Base-by-base conservation (phyloP, 208 protist genomes). In the Wallacemonas collosoma region DNA sequence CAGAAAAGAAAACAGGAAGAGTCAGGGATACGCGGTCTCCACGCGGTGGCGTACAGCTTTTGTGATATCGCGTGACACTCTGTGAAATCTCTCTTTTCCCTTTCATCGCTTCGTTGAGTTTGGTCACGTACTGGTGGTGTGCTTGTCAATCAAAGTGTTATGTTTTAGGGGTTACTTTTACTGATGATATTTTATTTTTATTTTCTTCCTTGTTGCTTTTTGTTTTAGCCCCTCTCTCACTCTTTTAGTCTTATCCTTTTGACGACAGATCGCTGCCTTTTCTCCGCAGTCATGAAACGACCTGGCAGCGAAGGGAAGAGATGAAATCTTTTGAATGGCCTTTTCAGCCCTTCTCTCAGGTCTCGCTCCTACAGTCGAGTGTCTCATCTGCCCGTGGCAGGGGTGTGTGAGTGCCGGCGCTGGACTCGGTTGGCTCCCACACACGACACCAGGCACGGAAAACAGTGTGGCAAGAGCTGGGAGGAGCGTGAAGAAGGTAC, bases 241-340 rank as follows among this genome's bases (percentile, higher is more conserved):
- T 66, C 57, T 70, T 11, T 47, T 45, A n/a, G 38, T 56, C 47
- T 68, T 71, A 61, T 38, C 58, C 55, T 73, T 47, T 55, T 50
- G 44, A 68, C 62, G 51, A 38, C 54, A 69, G 60, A 50, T 43
- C 64, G 39, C 58, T 73, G 43, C 55, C 60, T 65, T 64, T 54
- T 51, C 67, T 67, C 73, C 54, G n/a, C 11, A 11, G 36, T 64
- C 8, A 64, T 14, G 48, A 15, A 17, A 26, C 26, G 36, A 68
- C 66, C 36, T 0, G 41, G 64, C 48, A 53, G 41, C 56, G 38
- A 58, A 41, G 45, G 68, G 55, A 56, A 40, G 39, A 67, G 64
- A 65, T 45, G 6, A 69, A 71, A 66, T 9, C n/a, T 51, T 44
- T 68, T 56, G 51, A 56, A 26, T 56, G 51, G 6, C 14, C 14